Evolutionary conservation across 306 rosid genomes (phyloP), one percentile per base, ranked within the genome.

Genomic region (Fagus sylvatica): DNA sequence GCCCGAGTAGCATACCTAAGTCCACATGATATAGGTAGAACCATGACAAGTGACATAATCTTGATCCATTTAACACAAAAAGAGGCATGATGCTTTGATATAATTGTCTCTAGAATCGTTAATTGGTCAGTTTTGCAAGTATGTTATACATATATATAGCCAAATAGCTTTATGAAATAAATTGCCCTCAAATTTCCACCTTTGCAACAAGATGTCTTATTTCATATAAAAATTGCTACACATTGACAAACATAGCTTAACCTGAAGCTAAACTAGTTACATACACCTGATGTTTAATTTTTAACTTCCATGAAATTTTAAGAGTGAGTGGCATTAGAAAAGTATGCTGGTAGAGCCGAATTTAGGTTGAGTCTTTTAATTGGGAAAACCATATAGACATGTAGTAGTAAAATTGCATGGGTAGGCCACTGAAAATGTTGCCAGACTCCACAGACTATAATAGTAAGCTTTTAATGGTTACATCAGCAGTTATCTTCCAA

Each of bases 401-500:
- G 3, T 7, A 3, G 22, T 61, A 32, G 68, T 34, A 12, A 7
- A 13, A 33, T 61, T 13, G 41, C 68, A 61, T 13, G 42, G 36
- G 36, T 4, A 54, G 60, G 4, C 7, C 19, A 60, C 42, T 6
- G 16, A 61, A 61, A 0, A 61, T 5, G 42, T 61, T 1, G 68
- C 42, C 68, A 9, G 42, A 61, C 32, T 9, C 1, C 68, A 33
- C 4, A 61, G 68, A 34, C 42, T 5, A 33, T 13, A n/a, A n/a
- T 15, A 61, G 36, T 19, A 34, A 61, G 19, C 42, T 5, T 56
- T 56, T 8, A 9, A 56, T 61, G 36, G 33, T 34, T 61, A 15
- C 68, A 33, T 61, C 10, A 61, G 8, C 68, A 61, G 13, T 61
- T 61, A 61, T 61, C 68, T 11, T 61, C 68, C 68, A 61, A 61